These are phyloP conservation scores for Colletotrichum sojae DNA, from an alignment of 2,329 filamentous ascomycete genomes.

Conservation along the genomic window DNA sequence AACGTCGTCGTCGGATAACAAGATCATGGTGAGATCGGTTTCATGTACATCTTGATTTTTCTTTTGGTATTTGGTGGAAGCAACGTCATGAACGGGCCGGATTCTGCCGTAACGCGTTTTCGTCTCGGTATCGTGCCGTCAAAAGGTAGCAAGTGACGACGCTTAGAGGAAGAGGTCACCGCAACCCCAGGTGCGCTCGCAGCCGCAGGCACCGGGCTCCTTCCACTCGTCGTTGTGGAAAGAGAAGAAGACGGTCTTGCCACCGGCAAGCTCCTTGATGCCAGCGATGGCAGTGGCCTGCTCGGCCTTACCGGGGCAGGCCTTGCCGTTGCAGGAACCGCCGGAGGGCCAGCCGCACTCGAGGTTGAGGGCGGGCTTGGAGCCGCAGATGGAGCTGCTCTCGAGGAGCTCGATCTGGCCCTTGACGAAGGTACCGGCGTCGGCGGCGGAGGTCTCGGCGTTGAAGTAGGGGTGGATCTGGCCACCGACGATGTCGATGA, in stretches of 20 bases:
- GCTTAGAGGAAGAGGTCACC: conserved; percentile 60
- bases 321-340: conserved; percentile 79
- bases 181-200: conserved; percentile 88
- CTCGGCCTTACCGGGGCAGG: conserved; percentile 75
- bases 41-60: conserved; percentile 22
- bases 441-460: conserved; percentile 69
- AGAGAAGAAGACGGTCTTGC: conserved; percentile 84
- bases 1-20: conserved; percentile 12
- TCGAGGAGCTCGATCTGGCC: conserved; percentile 80
- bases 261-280: conserved; percentile 77
- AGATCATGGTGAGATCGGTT: conserved; percentile 5
- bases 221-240: conserved; percentile 89
- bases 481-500: conserved; percentile 83
- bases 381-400: conserved; percentile 71
- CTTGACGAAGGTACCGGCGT: conserved; percentile 83
- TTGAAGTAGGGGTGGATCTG: conserved; percentile 99
- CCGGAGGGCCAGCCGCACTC: conserved; percentile 91
- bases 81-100: conserved; percentile 10
- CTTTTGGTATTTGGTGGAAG: background rate
- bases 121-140: conserved; percentile 12
- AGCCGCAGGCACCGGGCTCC: conserved; percentile 74
- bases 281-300: conserved; percentile 81
- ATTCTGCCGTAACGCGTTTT: background rate
- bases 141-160: background rate
- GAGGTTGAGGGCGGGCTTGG: conserved; percentile 82